Evolutionary conservation across 2,329 filamentous ascomycete genomes (phyloP).

Genomic region (Nigrograna mackinnonii): DNA sequence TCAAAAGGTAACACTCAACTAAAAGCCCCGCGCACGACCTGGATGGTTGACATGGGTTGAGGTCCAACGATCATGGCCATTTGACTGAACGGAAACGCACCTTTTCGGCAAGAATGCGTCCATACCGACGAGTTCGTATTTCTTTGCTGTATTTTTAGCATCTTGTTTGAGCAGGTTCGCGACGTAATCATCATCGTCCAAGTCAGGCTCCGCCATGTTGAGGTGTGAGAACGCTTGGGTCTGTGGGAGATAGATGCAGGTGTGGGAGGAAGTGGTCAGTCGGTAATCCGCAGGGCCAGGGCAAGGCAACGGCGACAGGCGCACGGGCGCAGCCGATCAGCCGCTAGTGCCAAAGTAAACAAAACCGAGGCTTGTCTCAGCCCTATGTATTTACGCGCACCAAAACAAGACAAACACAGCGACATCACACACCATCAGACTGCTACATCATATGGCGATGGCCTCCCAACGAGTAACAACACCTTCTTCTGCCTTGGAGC

Average conservation of each 20-base stretch:
- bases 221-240: too few relatives aligned
- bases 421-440: conserved; percentile 3
- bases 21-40: neutral
- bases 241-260: too few relatives aligned
- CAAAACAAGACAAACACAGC: too few relatives aligned
- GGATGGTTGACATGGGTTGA: too few relatives aligned
- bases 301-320: too few relatives aligned
- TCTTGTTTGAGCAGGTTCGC: conserved; percentile 79
- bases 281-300: too few relatives aligned
- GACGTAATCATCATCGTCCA: conserved; percentile 73
- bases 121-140: conserved; percentile 75
- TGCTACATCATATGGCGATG: conserved; percentile 23
- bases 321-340: too few relatives aligned
- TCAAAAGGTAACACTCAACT: neutral
- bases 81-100: conserved; percentile 39
- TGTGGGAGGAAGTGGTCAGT: too few relatives aligned
- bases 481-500: conserved; percentile 46
- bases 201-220: conserved; percentile 24
- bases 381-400: too few relatives aligned
- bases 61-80: neutral
- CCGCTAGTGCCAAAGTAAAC: too few relatives aligned
- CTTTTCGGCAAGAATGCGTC: conserved; percentile 65
- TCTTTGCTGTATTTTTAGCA: conserved; percentile 72
- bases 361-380: too few relatives aligned
- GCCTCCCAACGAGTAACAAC: conserved; percentile 23